Conservation (phyloP, 148 eudicot genomes). For the Vaccinium darrowii region DNA sequence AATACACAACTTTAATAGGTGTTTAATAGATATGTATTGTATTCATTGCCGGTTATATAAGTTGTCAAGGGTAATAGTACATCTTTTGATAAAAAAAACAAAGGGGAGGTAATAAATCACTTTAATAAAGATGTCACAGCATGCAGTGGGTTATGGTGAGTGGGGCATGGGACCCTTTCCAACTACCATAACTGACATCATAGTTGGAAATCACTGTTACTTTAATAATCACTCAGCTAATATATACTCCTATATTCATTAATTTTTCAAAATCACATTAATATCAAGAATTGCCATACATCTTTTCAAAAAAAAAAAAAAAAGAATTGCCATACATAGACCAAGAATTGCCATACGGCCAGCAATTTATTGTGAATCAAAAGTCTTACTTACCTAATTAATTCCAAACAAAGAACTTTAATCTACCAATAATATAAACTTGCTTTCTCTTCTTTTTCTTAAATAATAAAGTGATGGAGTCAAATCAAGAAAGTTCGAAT, state of each 20-base stretch:
- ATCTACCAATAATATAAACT: background rate
- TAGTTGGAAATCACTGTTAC: slow-evolving; percentile 9
- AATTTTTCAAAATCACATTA: background rate
- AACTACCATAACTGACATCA: slow-evolving; percentile 45
- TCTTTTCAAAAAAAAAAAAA: no score
- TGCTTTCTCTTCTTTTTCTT: background rate
- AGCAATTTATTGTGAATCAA: background rate
- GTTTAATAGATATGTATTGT: no score
- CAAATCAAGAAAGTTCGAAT: background rate
- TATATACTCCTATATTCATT: background rate
- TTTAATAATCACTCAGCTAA: background rate
- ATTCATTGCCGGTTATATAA: no score
- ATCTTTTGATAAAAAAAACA: background rate
- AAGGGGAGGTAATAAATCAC: background rate
- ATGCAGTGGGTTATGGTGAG: background rate
- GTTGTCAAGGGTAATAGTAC: background rate
- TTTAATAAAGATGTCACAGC: slow-evolving; percentile 3
- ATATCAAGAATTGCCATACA: background rate
- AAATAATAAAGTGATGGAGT: background rate
- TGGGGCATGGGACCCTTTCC: slow-evolving; percentile 27
- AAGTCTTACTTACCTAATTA: background rate
- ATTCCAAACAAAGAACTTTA: background rate
- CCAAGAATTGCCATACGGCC: background rate
- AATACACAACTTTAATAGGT: no score
- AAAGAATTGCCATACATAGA: no score